A percentile compares a stretch with the other conserved stretches of the same genome.
phyloP scores from a whole-genome alignment of 441 rosid species.

The Flueggea neowawraea region DNA sequence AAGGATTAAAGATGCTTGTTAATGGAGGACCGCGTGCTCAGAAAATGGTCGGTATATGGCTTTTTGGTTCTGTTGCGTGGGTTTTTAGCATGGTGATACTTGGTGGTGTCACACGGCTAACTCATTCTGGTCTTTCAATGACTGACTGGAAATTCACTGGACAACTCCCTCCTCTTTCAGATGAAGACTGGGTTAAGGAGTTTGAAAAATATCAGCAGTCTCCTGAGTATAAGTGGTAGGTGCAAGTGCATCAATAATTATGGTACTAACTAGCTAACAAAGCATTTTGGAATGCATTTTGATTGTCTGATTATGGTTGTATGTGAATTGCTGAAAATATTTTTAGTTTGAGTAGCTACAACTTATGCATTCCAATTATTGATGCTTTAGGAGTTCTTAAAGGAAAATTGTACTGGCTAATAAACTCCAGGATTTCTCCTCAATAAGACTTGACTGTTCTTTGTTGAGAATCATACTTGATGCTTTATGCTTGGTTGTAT shows the following conservation, averaged over 20 bases:
- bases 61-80: slow-evolving; percentile 94
- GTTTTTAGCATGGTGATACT: slow-evolving; percentile 90
- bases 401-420: not conserved
- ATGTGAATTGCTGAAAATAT: not conserved
- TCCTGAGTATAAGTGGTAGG: slow-evolving; percentile 83
- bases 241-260: not conserved
- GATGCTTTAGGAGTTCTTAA: no score
- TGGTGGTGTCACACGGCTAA: slow-evolving; percentile 84
- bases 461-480: no score
- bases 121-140: slow-evolving; percentile 95
- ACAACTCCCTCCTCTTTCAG: slow-evolving; percentile 74
- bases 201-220: slow-evolving; percentile 85
- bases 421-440: not conserved
- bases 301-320: not conserved
- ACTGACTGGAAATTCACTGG: slow-evolving; percentile 97
- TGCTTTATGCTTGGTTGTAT: no score
- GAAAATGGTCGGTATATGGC: slow-evolving; percentile 91
- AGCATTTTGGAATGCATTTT: no score
- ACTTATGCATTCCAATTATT: no score
- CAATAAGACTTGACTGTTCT: not conserved
- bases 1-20: slow-evolving; percentile 74
- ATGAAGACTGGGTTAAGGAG: slow-evolving; percentile 78
- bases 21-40: slow-evolving; percentile 78
- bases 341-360: not conserved
- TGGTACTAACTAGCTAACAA: not conserved